Base-by-base conservation (phyloP, 768 basidiomycete species). In the Amanita jacksonii region DNA sequence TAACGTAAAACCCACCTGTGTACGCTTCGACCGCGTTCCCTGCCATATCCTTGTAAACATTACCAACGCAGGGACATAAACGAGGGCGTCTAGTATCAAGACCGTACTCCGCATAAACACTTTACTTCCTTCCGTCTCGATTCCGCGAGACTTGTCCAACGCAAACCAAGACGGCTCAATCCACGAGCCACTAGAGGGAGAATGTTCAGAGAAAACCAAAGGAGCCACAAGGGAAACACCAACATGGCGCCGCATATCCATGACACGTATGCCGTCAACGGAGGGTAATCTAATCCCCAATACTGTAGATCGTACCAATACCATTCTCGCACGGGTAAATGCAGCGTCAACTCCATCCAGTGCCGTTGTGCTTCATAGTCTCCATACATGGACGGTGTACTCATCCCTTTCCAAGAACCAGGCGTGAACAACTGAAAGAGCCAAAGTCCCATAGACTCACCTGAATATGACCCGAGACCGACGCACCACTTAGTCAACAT, bases 201-300 rank as follows among this genome's bases (percentile, higher is more conserved):
- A 22, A 22, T 40, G 19, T 34, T 8, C n/a, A n/a, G n/a, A 43
- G 8, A 36, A 8, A 5, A 28, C 37, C 36, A 38, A 35, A 8
- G 8, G 32, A 18, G 2, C 19, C 9, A 32, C 31, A 31, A 22
- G n/a, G 5, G 28, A 10, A 10, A 73, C 84, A n/a, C n/a, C 50
- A 51, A 89, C 88, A 87, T 59, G 37, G 72, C 59, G 5, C 88
- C 88, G 57, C 82, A 90, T 38, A 86, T 24, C 83, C 84, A 93
- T 12, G 87, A 90, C 23, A 81, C 69, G 55, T 93, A 94, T 2
- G 89, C 93, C 2, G 92, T 96, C 49, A 96, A 55, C 3, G 92
- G 92, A 3, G 92, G 92, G 64, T 97, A 97, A 62, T 97, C 93
- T 40, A 97, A 69, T 0, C 89, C 89, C 93, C 93, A 97, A 55